Percentiles rank a stretch among this genome's conserved stretches.
Evolutionary conservation across 768 basidiomycete genomes (phyloP).

Genomic region (Suillus variegatus): DNA sequence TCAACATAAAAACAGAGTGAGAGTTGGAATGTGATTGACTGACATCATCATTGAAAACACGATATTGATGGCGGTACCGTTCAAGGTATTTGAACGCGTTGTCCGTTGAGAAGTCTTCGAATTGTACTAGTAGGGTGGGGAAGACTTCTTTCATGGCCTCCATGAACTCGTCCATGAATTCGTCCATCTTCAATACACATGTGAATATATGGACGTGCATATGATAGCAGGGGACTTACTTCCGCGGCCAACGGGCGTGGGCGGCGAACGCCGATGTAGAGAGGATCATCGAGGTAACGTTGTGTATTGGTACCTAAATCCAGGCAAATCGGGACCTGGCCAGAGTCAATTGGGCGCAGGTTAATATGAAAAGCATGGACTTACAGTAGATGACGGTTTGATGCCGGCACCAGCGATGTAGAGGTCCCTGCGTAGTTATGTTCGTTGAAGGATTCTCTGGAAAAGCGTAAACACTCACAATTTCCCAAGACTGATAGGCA

Average conservation of each 20-base stretch:
- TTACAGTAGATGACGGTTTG: constrained; percentile 46
- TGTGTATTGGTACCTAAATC: constrained; percentile 80
- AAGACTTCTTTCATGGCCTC: constrained; percentile 61
- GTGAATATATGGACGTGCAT: not conserved
- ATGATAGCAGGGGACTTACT: constrained; percentile 28
- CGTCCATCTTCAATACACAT: constrained; percentile 52
- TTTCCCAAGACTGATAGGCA: constrained; percentile 71
- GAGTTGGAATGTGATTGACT: constrained; percentile 22
- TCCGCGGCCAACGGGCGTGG: constrained; percentile 48
- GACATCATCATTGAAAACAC: constrained; percentile 76
- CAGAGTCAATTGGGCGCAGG: not conserved
- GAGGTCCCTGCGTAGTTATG: constrained; percentile 43
- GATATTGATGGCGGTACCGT: constrained; percentile 56
- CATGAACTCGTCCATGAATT: constrained; percentile 81
- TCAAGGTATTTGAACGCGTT: constrained; percentile 77
- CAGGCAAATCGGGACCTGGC: constrained; percentile 61
- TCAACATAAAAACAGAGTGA: constrained; percentile 6
- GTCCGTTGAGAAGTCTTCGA: constrained; percentile 77
- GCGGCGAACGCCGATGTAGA: constrained; percentile 72
- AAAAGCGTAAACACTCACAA: constrained; percentile 42
- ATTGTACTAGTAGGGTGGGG: constrained; percentile 70
- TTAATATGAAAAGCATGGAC: constrained; percentile 8
- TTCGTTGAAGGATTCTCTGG: constrained; percentile 4
- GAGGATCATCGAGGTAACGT: constrained; percentile 64
- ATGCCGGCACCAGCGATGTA: constrained; percentile 75